Evolutionary conservation across 176 grass and related monocot genomes (phyloP).

Genomic region (Oryza punctata): DNA sequence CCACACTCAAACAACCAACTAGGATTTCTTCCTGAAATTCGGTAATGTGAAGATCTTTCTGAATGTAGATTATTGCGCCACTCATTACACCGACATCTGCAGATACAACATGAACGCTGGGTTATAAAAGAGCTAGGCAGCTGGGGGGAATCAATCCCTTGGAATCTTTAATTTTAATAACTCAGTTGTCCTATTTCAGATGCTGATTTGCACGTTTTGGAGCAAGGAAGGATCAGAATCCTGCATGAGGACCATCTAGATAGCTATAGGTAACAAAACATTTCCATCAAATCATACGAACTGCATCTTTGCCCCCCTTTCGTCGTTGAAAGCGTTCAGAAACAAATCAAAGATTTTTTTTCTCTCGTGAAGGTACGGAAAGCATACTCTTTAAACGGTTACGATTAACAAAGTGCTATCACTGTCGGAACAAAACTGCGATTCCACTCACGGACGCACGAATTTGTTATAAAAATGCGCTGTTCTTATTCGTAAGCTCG

Average conservation of each 20-base stretch:
- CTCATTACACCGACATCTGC: constrained; percentile 97
- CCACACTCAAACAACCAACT: constrained; percentile 80
- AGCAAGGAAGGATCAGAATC: neutral
- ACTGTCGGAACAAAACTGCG: neutral
- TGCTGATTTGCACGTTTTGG: constrained; percentile 13
- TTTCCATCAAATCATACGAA: neutral
- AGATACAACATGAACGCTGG: constrained; percentile 25
- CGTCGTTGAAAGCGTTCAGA: neutral
- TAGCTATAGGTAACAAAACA: neutral
- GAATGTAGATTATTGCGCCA: constrained; percentile 78
- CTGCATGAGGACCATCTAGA: neutral
- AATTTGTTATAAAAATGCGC: neutral
- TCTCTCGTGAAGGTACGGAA: constrained; percentile 16
- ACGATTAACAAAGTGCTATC: constrained; percentile 3
- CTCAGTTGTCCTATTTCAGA: neutral
- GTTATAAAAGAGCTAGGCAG: neutral
- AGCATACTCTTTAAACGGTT: neutral
- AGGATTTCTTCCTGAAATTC: constrained; percentile 92
- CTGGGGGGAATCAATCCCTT: neutral
- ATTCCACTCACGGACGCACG: neutral
- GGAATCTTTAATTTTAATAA: neutral
- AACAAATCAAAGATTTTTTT: constrained; percentile 10
- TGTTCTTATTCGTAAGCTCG: neutral
- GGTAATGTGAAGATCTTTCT: constrained; percentile 85
- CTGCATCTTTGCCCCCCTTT: neutral